Evolutionary conservation across 2,329 filamentous ascomycete species (phyloP).

Genomic region (Fusarium siculi): DNA sequence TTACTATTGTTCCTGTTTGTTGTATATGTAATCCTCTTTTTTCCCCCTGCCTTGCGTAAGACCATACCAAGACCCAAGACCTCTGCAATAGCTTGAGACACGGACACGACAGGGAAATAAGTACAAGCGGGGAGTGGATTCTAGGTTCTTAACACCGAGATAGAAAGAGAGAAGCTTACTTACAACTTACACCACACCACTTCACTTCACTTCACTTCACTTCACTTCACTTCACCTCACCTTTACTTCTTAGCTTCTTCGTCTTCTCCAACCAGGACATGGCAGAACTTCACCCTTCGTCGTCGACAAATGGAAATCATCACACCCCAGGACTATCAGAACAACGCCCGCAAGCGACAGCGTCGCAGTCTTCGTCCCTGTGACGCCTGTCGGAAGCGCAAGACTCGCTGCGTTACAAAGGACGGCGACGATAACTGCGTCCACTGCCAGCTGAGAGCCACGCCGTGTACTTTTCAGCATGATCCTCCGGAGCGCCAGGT

Average conservation of each 20-base stretch:
- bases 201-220: background rate
- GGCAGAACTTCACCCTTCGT: background rate
- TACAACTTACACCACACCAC: conserved; percentile 1
- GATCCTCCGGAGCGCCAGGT: conserved; percentile 44
- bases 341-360: conserved; percentile 44
- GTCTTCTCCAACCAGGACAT: background rate
- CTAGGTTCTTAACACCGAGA: background rate
- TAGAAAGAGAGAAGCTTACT: background rate
- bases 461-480: conserved; percentile 46
- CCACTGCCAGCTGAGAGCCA: conserved; percentile 44
- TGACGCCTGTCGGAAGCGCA: conserved; percentile 49
- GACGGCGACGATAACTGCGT: conserved; percentile 45
- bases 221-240: background rate
- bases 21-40: background rate
- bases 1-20: background rate
- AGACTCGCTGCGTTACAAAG: conserved; percentile 48
- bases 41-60: background rate
- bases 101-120: conserved; percentile 10
- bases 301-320: conserved; percentile 46
- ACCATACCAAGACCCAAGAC: conserved; percentile 14
- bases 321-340: conserved; percentile 47
- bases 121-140: conserved; percentile 20
- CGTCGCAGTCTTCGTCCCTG: conserved; percentile 46
- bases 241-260: background rate
- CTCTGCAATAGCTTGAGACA: conserved; percentile 17